phyloP scores from a whole-genome alignment of 495 filamentous ascomycete species.

The Apodospora peruviana region DNA sequence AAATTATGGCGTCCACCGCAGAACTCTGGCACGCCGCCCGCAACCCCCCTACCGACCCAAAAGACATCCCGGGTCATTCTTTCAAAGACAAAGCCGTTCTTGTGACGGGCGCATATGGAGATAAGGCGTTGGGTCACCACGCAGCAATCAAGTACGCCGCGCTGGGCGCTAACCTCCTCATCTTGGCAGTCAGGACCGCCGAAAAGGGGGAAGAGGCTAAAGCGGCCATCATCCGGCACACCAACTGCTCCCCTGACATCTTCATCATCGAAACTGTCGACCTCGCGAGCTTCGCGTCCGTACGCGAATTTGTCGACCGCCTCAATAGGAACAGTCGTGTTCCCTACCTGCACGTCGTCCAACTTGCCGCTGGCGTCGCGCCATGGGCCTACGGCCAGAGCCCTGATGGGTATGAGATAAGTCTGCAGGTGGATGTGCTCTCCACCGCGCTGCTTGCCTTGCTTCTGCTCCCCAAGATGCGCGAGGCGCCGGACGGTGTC shows the following conservation, averaged over 20 bases:
- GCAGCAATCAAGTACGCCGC: slow-evolving; percentile 31
- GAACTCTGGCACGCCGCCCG: not conserved
- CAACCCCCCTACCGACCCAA: not conserved
- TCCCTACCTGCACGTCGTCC: slow-evolving; percentile 25
- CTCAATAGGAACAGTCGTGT: slow-evolving; percentile 5
- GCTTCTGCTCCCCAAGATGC: slow-evolving; percentile 46
- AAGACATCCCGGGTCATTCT: not conserved
- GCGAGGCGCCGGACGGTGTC: not conserved
- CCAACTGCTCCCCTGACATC: not conserved
- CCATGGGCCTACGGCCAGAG: slow-evolving; percentile 10
- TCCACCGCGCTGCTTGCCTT: slow-evolving; percentile 51
- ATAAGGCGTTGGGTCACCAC: slow-evolving; percentile 44
- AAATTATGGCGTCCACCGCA: not conserved
- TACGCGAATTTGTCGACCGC: slow-evolving; percentile 15
- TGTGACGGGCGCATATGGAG: slow-evolving; percentile 51
- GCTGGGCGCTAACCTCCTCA: slow-evolving; percentile 4
- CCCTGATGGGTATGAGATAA: slow-evolving; percentile 48
- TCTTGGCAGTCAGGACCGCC: slow-evolving; percentile 12
- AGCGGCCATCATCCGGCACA: not conserved
- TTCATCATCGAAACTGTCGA: slow-evolving; percentile 9
- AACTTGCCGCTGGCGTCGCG: slow-evolving; percentile 38
- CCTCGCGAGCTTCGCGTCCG: slow-evolving; percentile 13
- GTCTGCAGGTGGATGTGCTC: slow-evolving; percentile 54
- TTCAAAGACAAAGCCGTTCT: slow-evolving; percentile 36
- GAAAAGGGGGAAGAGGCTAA: slow-evolving; percentile 2